These are phyloP conservation scores for Calvatia gigantea DNA, from an alignment of 768 basidiomycete species.

Conservation along the genomic window DNA sequence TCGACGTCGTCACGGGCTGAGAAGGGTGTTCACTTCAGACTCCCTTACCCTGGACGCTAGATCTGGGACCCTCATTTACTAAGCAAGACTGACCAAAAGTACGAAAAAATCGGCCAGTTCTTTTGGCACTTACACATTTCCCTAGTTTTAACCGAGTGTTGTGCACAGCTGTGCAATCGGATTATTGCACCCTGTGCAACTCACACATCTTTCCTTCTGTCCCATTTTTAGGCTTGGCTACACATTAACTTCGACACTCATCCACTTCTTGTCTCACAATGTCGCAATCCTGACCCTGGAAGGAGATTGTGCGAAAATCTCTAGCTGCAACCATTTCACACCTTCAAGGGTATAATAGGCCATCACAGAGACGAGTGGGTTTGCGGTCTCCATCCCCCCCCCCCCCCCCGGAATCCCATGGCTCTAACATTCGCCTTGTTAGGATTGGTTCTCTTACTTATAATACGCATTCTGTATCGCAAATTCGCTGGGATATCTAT, in stretches of 20 bases:
- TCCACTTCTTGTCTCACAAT: too few species aligned
- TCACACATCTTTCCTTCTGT: too few species aligned
- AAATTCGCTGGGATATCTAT: constrained; percentile 29
- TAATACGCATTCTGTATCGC: constrained; percentile 26
- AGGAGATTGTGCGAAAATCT: too few species aligned
- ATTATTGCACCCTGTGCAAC: too few species aligned
- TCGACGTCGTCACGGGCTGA: too few species aligned
- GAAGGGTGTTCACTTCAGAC: neutral
- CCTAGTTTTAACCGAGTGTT: too few species aligned
- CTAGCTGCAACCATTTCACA: neutral
- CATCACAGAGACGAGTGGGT: neutral
- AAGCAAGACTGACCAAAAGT: neutral
- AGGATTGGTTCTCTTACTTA: constrained; percentile 10
- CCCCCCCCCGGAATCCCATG: constrained; percentile 13
- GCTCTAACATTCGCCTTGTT: constrained; percentile 8
- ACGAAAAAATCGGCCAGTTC: neutral
- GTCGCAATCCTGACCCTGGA: too few species aligned
- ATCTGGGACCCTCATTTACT: neutral
- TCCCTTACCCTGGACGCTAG: neutral
- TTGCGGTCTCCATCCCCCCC: neutral
- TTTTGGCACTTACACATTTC: neutral
- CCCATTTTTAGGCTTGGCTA: too few species aligned
- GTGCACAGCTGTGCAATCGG: too few species aligned
- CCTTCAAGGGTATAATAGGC: neutral
- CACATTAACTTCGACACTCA: too few species aligned